Evolutionary conservation across 768 basidiomycete species (phyloP).

Genomic region (Paxillus rubicundulus): DNA sequence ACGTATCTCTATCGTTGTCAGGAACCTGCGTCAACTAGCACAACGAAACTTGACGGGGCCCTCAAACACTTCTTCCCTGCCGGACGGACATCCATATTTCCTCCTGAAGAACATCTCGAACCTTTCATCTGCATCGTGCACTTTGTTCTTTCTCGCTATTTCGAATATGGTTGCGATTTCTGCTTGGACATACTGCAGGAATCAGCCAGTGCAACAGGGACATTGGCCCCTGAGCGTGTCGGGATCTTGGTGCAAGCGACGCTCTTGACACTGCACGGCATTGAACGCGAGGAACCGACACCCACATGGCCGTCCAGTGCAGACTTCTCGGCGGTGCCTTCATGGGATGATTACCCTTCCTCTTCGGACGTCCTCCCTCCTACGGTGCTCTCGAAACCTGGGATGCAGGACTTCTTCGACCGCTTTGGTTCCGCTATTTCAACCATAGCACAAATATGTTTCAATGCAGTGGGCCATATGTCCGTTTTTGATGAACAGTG

Average conservation of each 20-base stretch:
- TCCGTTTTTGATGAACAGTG: constrained; percentile 85
- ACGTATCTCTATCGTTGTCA: constrained; percentile 94
- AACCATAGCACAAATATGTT: constrained; percentile 56
- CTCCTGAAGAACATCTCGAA: constrained; percentile 74
- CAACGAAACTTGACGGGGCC: constrained; percentile 72
- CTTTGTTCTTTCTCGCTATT: constrained; percentile 78
- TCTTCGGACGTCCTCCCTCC: constrained; percentile 63
- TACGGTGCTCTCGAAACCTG: constrained; percentile 55
- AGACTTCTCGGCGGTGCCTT: constrained; percentile 57
- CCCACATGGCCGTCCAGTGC: constrained; percentile 78
- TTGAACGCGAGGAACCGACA: constrained; percentile 67
- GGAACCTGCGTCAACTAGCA: constrained; percentile 78
- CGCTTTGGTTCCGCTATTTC: constrained; percentile 57
- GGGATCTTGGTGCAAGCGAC: constrained; percentile 75
- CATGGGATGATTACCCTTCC: constrained; percentile 65
- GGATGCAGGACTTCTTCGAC: constrained; percentile 71
- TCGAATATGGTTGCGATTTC: constrained; percentile 81
- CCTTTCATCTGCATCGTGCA: constrained; percentile 77
- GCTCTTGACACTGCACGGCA: constrained; percentile 63
- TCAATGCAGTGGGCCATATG: constrained; percentile 68
- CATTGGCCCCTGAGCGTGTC: constrained; percentile 68
- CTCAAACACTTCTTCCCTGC: constrained; percentile 78
- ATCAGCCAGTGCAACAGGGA: constrained; percentile 42
- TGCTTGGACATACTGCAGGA: constrained; percentile 82
- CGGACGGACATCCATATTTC: constrained; percentile 56